Conservation (phyloP, 805 yeast species). For the Candida sphagnicola region DNA sequence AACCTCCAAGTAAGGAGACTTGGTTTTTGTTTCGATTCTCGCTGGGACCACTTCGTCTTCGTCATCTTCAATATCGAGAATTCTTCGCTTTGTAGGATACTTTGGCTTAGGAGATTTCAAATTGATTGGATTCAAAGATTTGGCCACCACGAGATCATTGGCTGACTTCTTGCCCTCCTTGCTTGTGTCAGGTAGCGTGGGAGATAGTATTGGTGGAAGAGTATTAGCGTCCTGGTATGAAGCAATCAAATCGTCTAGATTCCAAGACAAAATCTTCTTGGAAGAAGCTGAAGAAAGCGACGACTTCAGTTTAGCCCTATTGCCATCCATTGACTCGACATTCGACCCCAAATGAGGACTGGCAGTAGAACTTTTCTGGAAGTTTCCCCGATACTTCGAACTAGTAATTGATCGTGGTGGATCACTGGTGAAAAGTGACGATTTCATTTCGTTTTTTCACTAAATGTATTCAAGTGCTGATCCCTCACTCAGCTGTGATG, state of each 20-base stretch:
- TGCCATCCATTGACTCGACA: background rate
- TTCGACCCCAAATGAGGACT: background rate
- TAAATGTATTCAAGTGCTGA: background rate
- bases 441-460: background rate
- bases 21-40: background rate
- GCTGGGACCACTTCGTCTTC: too few relatives aligned
- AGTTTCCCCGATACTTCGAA: background rate
- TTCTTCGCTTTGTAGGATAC: constrained; percentile 4
- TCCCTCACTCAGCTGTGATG: background rate
- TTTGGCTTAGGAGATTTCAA: constrained; percentile 5
- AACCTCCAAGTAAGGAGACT: constrained; percentile 10
- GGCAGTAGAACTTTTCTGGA: constrained; percentile 1
- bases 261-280: constrained; percentile 21
- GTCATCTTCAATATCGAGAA: constrained; percentile 4
- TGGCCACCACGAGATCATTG: background rate
- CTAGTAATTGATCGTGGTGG: background rate
- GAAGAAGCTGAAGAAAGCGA: background rate
- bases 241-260: constrained; percentile 34
- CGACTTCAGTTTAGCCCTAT: background rate
- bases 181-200: constrained; percentile 26
- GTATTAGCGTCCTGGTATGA: constrained; percentile 28
- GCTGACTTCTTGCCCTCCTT: background rate
- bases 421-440: constrained; percentile 2
- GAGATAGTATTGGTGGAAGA: constrained; percentile 38
- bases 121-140: background rate